phyloP scores from a whole-genome alignment of 192 early-diverging fungal species.

The Chytriomyces hyalinus region DNA sequence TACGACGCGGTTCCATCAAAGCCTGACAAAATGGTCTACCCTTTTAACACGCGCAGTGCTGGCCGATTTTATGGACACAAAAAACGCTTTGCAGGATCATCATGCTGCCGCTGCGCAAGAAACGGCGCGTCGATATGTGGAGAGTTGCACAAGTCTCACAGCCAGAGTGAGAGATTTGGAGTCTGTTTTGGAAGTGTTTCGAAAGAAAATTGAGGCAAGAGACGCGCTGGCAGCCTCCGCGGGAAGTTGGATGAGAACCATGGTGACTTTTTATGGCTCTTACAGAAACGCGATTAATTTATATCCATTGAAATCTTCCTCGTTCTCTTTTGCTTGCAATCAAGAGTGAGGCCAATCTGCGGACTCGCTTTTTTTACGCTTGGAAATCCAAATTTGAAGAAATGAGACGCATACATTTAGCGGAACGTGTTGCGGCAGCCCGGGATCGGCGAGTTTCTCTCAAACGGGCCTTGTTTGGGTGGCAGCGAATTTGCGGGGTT shows the following conservation, averaged over 20 bases:
- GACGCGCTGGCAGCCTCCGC: constrained; percentile 15
- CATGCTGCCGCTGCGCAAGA: background rate
- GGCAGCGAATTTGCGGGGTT: constrained; percentile 47
- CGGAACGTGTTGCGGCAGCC: constrained; percentile 30
- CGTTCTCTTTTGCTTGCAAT: background rate
- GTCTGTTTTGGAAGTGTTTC: constrained; percentile 1
- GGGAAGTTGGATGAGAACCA: constrained; percentile 16
- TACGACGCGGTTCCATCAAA: constrained; percentile 9
- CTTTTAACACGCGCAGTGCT: constrained; percentile 7
- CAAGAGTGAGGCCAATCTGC: background rate
- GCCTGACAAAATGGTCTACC: constrained; percentile 4
- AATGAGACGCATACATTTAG: constrained; percentile 21
- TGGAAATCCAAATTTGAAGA: constrained; percentile 46
- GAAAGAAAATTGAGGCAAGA: constrained; percentile 16
- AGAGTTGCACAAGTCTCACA: constrained; percentile 20
- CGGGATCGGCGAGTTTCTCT: constrained; percentile 1
- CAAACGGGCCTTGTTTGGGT: constrained; percentile 38
- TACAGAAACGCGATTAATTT: background rate
- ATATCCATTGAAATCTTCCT: background rate
- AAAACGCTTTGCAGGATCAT: background rate
- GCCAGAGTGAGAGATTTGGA: constrained; percentile 27
- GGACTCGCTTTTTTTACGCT: constrained; percentile 22
- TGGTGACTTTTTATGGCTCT: background rate
- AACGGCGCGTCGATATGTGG: constrained; percentile 11
- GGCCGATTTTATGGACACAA: constrained; percentile 17